Evolutionary conservation across 352 stramenopile species (phyloP).

Genomic region (Phytophthora rubi): DNA sequence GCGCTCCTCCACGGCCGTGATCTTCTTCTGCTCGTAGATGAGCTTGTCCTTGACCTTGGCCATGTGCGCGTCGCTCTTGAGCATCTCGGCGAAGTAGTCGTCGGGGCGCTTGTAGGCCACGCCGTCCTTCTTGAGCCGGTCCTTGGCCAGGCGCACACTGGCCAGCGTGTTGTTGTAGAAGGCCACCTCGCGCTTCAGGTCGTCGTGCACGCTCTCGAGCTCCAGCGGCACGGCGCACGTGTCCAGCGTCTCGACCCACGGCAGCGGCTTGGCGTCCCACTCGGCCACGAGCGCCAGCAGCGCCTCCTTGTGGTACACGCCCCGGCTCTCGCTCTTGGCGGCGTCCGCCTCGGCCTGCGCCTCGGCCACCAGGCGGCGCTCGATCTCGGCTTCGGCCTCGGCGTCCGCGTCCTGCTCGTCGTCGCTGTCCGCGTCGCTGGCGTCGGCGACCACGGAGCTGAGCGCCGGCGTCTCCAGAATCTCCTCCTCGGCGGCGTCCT

Average conservation of each 20-base stretch:
- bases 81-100: conserved; percentile 99
- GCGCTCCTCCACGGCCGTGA: conserved; percentile 96
- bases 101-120: conserved; percentile 94
- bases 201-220: conserved; percentile 84
- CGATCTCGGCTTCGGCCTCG: conserved; percentile 73
- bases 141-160: conserved; percentile 74
- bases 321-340: conserved; percentile 50
- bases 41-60: conserved; percentile 98
- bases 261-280: conserved; percentile 60
- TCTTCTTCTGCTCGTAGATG: conserved; percentile 99
- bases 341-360: conserved; percentile 57
- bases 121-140: conserved; percentile 62
- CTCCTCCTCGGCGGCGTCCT: conserved; percentile 80
- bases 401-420: conserved; percentile 55
- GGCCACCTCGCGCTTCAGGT: conserved; percentile 92
- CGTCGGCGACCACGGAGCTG: conserved; percentile 38
- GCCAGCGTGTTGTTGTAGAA: conserved; percentile 97
- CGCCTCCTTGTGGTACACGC: conserved; percentile 81
- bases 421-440: conserved; percentile 43
- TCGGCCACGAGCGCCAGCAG: conserved; percentile 62
- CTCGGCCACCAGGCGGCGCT: conserved; percentile 78
- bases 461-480: conserved; percentile 86
- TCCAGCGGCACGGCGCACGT: conserved; percentile 66
- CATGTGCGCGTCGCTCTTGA: conserved; percentile 98
- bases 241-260: conserved; percentile 85